These are phyloP conservation scores for Paulownia fortunei DNA, from an alignment of 257 asterid species.

Conservation along the genomic window DNA sequence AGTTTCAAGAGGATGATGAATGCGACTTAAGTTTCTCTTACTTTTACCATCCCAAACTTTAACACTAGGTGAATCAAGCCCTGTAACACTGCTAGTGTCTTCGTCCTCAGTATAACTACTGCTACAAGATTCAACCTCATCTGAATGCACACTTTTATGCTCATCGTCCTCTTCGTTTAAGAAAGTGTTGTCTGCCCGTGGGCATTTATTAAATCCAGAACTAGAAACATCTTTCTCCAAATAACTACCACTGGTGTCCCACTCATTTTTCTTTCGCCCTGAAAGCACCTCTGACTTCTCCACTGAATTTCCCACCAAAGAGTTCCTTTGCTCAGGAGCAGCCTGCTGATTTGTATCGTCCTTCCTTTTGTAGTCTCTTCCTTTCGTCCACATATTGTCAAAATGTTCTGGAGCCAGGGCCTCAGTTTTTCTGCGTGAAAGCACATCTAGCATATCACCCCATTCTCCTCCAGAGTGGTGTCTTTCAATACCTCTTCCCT, in stretches of 20 bases:
- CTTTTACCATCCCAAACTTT: constrained; percentile 72
- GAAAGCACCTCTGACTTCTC: constrained; percentile 35
- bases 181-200: constrained; percentile 16
- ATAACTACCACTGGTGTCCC: constrained; percentile 25
- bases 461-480: constrained; percentile 67
- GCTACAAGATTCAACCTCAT: constrained; percentile 54
- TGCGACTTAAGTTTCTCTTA: constrained; percentile 49
- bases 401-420: constrained; percentile 70
- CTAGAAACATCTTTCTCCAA: constrained; percentile 27
- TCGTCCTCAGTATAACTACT: constrained; percentile 60
- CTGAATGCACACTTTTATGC: constrained; percentile 33
- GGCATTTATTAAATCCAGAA: constrained; percentile 32
- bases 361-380: constrained; percentile 57
- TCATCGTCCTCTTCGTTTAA: constrained; percentile 45
- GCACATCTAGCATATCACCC: constrained; percentile 65
- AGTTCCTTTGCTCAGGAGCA: constrained; percentile 36
- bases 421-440: constrained; percentile 62
- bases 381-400: constrained; percentile 76
- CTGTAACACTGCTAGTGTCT: constrained; percentile 50
- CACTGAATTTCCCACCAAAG: constrained; percentile 43
- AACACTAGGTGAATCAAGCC: constrained; percentile 63
- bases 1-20: constrained; percentile 72
- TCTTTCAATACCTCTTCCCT: constrained; percentile 46
- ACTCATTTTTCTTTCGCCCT: constrained; percentile 36
- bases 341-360: constrained; percentile 36